Percentiles rank a stretch among this genome's conserved stretches.
Evolutionary conservation across 129 eudicot genomes (phyloP).

Genomic region (Pulicaria dysenterica): DNA sequence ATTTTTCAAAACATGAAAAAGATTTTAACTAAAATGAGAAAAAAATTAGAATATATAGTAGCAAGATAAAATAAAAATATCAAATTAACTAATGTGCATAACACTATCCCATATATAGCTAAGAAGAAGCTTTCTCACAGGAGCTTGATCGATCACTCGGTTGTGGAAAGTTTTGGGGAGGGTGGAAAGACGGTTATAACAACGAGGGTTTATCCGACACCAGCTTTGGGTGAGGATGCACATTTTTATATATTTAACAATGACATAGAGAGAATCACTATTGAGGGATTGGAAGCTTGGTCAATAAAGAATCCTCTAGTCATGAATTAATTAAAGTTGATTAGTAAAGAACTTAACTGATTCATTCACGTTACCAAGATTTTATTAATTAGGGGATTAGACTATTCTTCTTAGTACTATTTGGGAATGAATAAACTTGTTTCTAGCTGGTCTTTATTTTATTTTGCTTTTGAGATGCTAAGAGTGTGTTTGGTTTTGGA

Average conservation of each 20-base stretch:
- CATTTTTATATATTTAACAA: slow-evolving; percentile 46
- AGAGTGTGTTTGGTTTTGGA: too few species aligned
- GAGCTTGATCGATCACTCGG: slow-evolving; percentile 54
- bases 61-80: too few species aligned
- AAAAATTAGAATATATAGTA: too few species aligned
- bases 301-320: slow-evolving; percentile 33
- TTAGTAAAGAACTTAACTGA: not conserved
- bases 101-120: too few species aligned
- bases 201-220: slow-evolving; percentile 51
- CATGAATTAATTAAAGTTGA: slow-evolving; percentile 23
- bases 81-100: too few species aligned
- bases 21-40: too few species aligned
- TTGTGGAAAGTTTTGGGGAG: slow-evolving; percentile 53
- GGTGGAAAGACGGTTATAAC: slow-evolving; percentile 49
- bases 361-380: not conserved
- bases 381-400: too few species aligned
- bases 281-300: slow-evolving; percentile 47
- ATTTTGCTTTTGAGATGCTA: too few species aligned
- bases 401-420: slow-evolving; percentile 2
- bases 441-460: too few species aligned
- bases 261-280: slow-evolving; percentile 33
- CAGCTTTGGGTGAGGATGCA: slow-evolving; percentile 31
- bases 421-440: too few species aligned
- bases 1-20: too few species aligned
- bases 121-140: slow-evolving; percentile 50